Evolutionary conservation across 805 yeast genomes (phyloP), one percentile per base, ranked within the genome.

Genomic region (Peterozyma xylosa): DNA sequence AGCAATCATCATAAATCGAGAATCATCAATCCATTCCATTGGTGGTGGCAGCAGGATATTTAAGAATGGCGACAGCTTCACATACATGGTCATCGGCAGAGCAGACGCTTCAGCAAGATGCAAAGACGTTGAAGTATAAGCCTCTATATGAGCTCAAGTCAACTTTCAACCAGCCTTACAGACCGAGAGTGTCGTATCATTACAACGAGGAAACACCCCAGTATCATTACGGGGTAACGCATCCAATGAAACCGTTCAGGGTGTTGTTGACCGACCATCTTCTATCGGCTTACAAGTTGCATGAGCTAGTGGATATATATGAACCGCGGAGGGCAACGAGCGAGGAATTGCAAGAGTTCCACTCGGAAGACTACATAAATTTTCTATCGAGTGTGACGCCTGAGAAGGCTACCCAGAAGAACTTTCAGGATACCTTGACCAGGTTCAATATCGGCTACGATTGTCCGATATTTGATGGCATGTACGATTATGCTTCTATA

Each of bases 191-290:
- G 1, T 86, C 96, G 9, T 89, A 89, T 64, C 97, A 89, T 62
- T 87, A 76, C 63, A 89, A 89, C 60, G 86, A 89, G 21, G 78
- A 82, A 42, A 95, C 82, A 0, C 73, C 86, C 1, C 75, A 78
- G 50, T 90, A 82, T 62, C 96, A 90, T 56, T 90, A 86, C 61
- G 99, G 99, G 14, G 85, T 86, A 1, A 76, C 80, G 48, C 99
- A 91, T 63, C 99, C 99, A n/a, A 91, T 91, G 99, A 91, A 91
- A 61, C 99, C 99, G 13, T 87, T 90, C 62, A 69, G 99, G 51
- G 69, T 93, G 49, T 83, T 89, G 90, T 73, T 91, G 38, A 91
- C 99, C 0, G 97, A 91, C 64, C 96, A 90, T 59, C 67, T 91
- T 48, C 91, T 91, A 42, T 76, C 83, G 32, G 80, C 84, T 11